These are phyloP conservation scores for Chalciporus sphaerocephalus DNA, from an alignment of 768 basidiomycete genomes.

Conservation along the genomic window DNA sequence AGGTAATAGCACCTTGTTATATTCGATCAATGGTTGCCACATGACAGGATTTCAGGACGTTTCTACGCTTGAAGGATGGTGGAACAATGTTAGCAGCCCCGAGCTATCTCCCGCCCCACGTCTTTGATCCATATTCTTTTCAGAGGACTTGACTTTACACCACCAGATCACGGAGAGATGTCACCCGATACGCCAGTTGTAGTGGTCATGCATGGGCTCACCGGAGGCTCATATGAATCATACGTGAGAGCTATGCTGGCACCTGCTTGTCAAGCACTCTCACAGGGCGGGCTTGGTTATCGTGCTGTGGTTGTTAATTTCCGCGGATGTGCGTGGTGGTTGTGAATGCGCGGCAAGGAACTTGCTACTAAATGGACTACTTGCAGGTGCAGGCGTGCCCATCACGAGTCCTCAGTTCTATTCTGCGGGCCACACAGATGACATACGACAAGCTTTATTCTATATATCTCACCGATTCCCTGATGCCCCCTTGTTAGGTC, in stretches of 20 bases:
- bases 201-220: slow-evolving; percentile 32
- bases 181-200: slow-evolving; percentile 26
- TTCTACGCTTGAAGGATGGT: slow-evolving; percentile 28
- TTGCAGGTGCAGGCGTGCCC: slow-evolving; percentile 76
- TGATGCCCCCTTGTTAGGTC: slow-evolving; percentile 72
- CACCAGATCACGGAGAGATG: slow-evolving; percentile 22
- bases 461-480: slow-evolving; percentile 74
- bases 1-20: slow-evolving; percentile 15
- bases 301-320: slow-evolving; percentile 89
- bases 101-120: neutral
- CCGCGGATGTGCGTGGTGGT: slow-evolving; percentile 69
- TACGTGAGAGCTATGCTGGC: slow-evolving; percentile 83
- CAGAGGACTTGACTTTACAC: slow-evolving; percentile 33
- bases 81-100: slow-evolving; percentile 30
- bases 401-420: slow-evolving; percentile 81
- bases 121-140: neutral
- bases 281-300: slow-evolving; percentile 85
- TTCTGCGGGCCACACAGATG: slow-evolving; percentile 86
- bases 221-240: slow-evolving; percentile 71
- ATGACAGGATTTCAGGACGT: slow-evolving; percentile 18
- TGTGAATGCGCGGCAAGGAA: slow-evolving; percentile 3
- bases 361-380: slow-evolving; percentile 11
- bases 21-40: slow-evolving; percentile 1
- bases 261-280: slow-evolving; percentile 63
- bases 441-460: slow-evolving; percentile 75